Conservation (phyloP, 129 eudicot species). For the Pittosporum tobira region DNA sequence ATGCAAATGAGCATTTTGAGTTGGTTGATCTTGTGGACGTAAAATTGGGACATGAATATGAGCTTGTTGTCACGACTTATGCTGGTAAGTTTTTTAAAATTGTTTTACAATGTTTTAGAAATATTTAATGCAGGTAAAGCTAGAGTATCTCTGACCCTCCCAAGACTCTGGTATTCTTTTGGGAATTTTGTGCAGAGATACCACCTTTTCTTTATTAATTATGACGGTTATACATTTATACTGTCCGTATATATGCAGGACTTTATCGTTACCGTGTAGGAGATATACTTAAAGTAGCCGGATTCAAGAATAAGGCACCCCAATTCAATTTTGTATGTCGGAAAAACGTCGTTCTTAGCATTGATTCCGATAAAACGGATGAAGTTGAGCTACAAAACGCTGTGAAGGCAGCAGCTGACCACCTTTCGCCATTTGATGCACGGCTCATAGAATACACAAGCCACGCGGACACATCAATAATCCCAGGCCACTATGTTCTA, state of each 20-base stretch:
- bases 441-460: constrained; percentile 53
- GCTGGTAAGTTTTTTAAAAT: constrained; percentile 31
- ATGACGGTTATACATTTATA: not conserved
- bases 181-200: no score
- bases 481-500: constrained; percentile 61
- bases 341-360: constrained; percentile 47
- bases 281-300: constrained; percentile 48
- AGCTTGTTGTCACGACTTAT: constrained; percentile 69
- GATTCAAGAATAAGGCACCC: constrained; percentile 63
- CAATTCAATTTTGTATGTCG: constrained; percentile 48
- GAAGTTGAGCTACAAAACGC: constrained; percentile 57
- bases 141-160: no score
- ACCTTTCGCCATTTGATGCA: constrained; percentile 23
- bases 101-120: not conserved
- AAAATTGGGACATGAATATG: constrained; percentile 66
- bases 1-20: constrained; percentile 23
- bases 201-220: no score
- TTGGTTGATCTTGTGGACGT: constrained; percentile 57
- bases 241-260: constrained; percentile 24
- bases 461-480: constrained; percentile 36
- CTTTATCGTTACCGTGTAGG: constrained; percentile 57
- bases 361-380: constrained; percentile 51
- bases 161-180: no score
- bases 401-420: constrained; percentile 32
- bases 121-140: no score